Evolutionary conservation across 148 eudicot species (phyloP), one percentile per base, ranked within the genome.

Genomic region (Persicaria tinctoria): DNA sequence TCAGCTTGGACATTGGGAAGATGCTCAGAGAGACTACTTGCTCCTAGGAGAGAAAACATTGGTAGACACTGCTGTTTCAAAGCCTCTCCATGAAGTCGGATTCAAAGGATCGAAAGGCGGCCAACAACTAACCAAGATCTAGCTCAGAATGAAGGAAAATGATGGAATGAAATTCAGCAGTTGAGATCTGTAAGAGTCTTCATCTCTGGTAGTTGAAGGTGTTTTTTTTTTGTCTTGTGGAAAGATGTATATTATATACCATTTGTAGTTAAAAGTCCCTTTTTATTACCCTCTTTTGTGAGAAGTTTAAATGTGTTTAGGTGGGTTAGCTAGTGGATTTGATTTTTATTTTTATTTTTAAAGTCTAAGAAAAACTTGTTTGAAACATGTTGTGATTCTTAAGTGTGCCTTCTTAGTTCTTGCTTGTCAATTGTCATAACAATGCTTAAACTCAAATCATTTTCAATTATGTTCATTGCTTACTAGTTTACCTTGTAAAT

Each of bases 1-100:
- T 1, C 69, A 66, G 70, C 70, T 66, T 66, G 70, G 70, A 41
- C 47, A 66, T 66, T 66, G 70, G 70, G 70, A 66, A 41, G 70
- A 66, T 4, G 70, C 70, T 66, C 70, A 66, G 44, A 66, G 70
- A 66, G 70, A 66, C 48, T 66, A 66, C 70, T 38, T 66, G 70
- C 47, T 12, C 13, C 17, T 66, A 1, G 70, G 68, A 32, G 23
- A 62, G 45, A 44, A 62, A 0, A 62, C 45, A 27, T 44, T 8
- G 3, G 68, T 62, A 23, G 68, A 62, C 4, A 4, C 68, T 27
- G 44, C 16, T 27, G 68, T 32, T 62, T 27, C 64, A 27, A 63
- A 63, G 68, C 32, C 46, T 63, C 32, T 63, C 4, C 46, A 63
- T 32, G 45, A 63, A 63, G 68, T 9, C 10, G 68, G 70, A 41